Conservation (phyloP, 331 rosid species). For the Malus hybrid region DNA sequence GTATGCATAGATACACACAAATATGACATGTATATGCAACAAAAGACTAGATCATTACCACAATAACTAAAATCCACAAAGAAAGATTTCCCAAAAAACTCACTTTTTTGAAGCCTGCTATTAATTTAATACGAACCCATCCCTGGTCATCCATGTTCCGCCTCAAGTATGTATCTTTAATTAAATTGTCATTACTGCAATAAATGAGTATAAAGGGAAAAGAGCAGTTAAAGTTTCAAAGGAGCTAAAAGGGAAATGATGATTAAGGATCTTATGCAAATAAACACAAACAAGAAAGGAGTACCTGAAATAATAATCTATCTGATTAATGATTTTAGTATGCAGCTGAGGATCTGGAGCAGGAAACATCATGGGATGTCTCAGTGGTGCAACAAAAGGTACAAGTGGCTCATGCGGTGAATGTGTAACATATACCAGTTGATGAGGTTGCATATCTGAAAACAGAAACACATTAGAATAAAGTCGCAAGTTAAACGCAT, state of each 20-base stretch:
- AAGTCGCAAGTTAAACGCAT: not conserved
- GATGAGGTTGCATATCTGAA: constrained; percentile 40
- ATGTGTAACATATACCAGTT: constrained; percentile 30
- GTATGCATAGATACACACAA: not conserved
- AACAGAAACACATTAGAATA: constrained; percentile 17
- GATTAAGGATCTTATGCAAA: not conserved
- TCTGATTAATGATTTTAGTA: constrained; percentile 54
- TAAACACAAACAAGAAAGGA: constrained; percentile 7
- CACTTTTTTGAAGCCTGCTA: constrained; percentile 73
- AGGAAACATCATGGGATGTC: constrained; percentile 24
- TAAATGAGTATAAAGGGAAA: constrained; percentile 12
- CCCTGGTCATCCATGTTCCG: constrained; percentile 78
- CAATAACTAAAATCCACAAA: not conserved
- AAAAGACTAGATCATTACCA: not conserved
- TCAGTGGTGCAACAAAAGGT: constrained; percentile 37
- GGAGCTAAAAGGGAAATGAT: not conserved
- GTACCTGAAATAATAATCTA: constrained; percentile 88
- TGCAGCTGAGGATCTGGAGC: constrained; percentile 50
- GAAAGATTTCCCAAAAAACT: constrained; percentile 30
- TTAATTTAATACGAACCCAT: constrained; percentile 65
- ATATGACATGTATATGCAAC: not conserved
- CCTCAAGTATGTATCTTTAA: constrained; percentile 74
- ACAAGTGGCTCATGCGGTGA: constrained; percentile 32
- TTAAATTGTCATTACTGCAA: constrained; percentile 73
- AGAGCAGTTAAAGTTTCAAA: constrained; percentile 18